Conservation (phyloP, 768 basidiomycete genomes). For the Podaxis sp. region DNA sequence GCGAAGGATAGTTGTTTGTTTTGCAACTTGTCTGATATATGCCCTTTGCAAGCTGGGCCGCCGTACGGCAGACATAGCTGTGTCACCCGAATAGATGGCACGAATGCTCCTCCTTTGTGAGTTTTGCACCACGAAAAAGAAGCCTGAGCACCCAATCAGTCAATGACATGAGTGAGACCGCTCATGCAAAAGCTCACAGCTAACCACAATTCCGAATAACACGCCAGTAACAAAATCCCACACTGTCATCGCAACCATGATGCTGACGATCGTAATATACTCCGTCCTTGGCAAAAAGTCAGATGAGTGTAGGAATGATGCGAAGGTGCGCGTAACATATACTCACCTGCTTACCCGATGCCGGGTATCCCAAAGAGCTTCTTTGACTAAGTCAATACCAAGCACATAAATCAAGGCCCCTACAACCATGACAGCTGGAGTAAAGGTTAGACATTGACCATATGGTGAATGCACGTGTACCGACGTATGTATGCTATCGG, state of each 20-base stretch:
- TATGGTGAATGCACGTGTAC: slow-evolving; percentile 28
- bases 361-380: slow-evolving; percentile 95
- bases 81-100: slow-evolving; percentile 77
- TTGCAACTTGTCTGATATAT: slow-evolving; percentile 90
- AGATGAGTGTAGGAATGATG: not conserved
- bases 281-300: slow-evolving; percentile 49
- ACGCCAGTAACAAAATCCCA: slow-evolving; percentile 97
- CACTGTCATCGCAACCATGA: slow-evolving; percentile 89
- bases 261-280: slow-evolving; percentile 81
- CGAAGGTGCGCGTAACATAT: not conserved
- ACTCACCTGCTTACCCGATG: slow-evolving; percentile 77
- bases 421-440: slow-evolving; percentile 84
- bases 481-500: slow-evolving; percentile 91
- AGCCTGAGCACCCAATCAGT: slow-evolving; percentile 41
- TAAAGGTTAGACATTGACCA: not conserved
- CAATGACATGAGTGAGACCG: not conserved
- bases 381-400: slow-evolving; percentile 91
- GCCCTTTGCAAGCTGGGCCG: slow-evolving; percentile 84
- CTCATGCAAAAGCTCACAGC: slow-evolving; percentile 52
- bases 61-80: slow-evolving; percentile 87
- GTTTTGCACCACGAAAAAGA: slow-evolving; percentile 98
- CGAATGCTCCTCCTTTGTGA: slow-evolving; percentile 86
- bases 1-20: slow-evolving; percentile 85
- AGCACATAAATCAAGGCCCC: slow-evolving; percentile 91
- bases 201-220: slow-evolving; percentile 86